Evolutionary conservation across 768 basidiomycete species (phyloP), one percentile per base, ranked within the genome.

Genomic region (Sutorius australiensis): DNA sequence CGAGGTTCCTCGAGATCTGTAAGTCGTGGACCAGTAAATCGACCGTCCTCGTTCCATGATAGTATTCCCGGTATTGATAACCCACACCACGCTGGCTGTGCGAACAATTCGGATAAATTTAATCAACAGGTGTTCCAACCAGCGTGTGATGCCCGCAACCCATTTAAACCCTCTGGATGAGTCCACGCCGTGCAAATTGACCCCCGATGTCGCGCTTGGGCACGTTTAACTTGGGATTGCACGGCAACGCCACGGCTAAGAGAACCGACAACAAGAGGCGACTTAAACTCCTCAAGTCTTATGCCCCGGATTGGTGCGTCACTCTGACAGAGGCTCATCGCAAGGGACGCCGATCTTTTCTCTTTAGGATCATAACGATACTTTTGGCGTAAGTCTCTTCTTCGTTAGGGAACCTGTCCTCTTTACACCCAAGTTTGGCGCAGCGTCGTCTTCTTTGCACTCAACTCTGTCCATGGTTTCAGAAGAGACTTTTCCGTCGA

Each of bases 261-360:
- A 59, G 24, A 57, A 63, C 54, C 0, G 58, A 70, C 50, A 60
- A 43, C 44, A 62, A 63, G 56, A 66, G 67, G 53, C 66, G 57
- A 11, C 67, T 73, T 53, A 72, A 74, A 53, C 67, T 89, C 10
- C 54, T 88, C 19, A 61, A 74, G 37, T 86, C 85, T 3, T 91
- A 92, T 70, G 78, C 80, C 21, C 86, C 87, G 0, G 89, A 92
- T 61, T 92, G 89, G 89, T 89, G 55, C 50, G 81, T 61, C 9
- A 6, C 38, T 39, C 19, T n/a, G 40, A 21, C 19, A 34, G 28
- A 33, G 19, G 44, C 28, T 36, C 47, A 16, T 24, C 28, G 27
- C n/a, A 24, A 4, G 24, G 24, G 37, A 34, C 41, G 36, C 32
- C 49, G 38, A 64, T 14, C 13, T 17, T 27, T 53, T 14, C 31